Percentiles rank a stretch among this genome's conserved stretches.
Evolutionary conservation across 1,139 yeast genomes (phyloP).

Genomic region (Pichia norvegensis): DNA sequence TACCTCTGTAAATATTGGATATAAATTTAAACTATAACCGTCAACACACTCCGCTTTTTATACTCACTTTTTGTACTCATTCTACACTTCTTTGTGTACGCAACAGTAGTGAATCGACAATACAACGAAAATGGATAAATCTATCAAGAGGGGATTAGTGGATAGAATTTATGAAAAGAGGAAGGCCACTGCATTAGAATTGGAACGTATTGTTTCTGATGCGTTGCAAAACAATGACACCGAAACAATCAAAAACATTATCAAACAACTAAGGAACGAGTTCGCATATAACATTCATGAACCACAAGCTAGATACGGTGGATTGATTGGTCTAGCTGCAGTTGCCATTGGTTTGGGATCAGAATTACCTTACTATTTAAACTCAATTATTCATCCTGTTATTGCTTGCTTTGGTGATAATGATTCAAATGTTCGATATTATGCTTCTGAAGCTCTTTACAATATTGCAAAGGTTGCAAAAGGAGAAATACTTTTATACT

Average conservation of each 20-base stretch:
- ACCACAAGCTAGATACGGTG: slow-evolving; percentile 71
- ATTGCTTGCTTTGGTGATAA: slow-evolving; percentile 95
- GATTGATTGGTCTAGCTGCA: slow-evolving; percentile 69
- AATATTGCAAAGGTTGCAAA: slow-evolving; percentile 95
- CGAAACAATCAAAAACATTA: slow-evolving; percentile 59
- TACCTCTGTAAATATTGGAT: not conserved
- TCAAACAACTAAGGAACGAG: slow-evolving; percentile 60
- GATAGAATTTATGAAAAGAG: slow-evolving; percentile 92
- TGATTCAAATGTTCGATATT: slow-evolving; percentile 91
- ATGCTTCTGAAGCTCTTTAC: slow-evolving; percentile 93
- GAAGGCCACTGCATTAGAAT: slow-evolving; percentile 86
- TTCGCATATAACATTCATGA: slow-evolving; percentile 72
- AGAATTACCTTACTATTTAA: slow-evolving; percentile 66
- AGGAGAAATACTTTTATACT: slow-evolving; percentile 85
- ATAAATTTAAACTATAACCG: not conserved
- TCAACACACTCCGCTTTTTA: not conserved
- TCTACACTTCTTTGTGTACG: not conserved
- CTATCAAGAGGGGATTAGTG: slow-evolving; percentile 73
- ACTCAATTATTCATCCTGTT: slow-evolving; percentile 86
- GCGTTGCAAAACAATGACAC: slow-evolving; percentile 62
- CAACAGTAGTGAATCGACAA: too few species aligned
- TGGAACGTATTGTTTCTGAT: slow-evolving; percentile 72
- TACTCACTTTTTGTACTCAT: not conserved
- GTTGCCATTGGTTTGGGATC: slow-evolving; percentile 71
- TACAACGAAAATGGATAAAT: slow-evolving; percentile 43